Base-by-base conservation (phyloP, 2,329 filamentous ascomycete species). In the Aspergillus piperis region DNA sequence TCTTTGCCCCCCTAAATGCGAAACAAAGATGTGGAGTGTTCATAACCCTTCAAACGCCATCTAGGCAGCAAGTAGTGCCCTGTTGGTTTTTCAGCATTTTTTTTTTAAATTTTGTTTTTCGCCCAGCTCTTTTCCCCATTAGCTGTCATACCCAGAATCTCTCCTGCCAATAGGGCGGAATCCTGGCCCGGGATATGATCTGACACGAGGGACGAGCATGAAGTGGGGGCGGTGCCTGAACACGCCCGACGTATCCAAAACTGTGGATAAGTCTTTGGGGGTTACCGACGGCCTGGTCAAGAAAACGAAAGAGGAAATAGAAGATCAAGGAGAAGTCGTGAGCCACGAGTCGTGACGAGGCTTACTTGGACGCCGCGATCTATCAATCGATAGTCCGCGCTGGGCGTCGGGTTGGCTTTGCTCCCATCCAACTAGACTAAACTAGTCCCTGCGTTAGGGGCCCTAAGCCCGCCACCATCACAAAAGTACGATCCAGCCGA, bases 381-480 rank as follows among this genome's bases (percentile, higher is more conserved):
- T 64, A 62, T 60, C 62, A 64, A 59, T 62, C 62, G 32, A 64
- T 64, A 64, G 62, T 56, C 57, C 50, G 52, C 56, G 41, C 61
- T 42, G 58, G 25, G 54, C 42, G 38, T 19, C 49, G 51, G 27
- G 49, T 27, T 27, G 39, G 21, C 50, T 32, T 38, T 42, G 32
- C 54, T 25, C 41, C 58, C 42, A 62, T 39, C 56, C 53, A 30
- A 30, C 59, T 62, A 60, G 32, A 36, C 59, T 59, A 61, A 59
- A 52, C 52, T 62, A 62, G 62, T 58, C 54, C 55, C 62, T 60
- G 59, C 44, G 44, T 53, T 59, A 51, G 62, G 50, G 59, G 42
- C 49, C 30, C 39, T 23, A 25, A 23, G 21, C 41, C 47, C 36
- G 32, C 56, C 21, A 42, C 52, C 42, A 36, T 36, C 32, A 49